Evolutionary conservation across 805 yeast species (phyloP).

Genomic region (Candida arabinofermentans): DNA sequence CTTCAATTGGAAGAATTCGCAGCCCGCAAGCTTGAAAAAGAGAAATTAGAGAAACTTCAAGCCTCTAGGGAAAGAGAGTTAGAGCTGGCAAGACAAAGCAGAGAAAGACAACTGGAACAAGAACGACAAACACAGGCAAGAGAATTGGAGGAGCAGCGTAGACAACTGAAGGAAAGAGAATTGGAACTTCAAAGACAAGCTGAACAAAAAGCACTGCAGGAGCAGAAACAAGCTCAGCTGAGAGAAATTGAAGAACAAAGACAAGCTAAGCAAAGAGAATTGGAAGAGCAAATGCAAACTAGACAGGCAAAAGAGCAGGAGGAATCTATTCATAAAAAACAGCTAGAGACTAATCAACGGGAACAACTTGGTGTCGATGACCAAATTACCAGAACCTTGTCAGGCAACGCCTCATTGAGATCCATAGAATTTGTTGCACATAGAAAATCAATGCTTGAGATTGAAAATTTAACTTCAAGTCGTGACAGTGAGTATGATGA

Average conservation of each 20-base stretch:
- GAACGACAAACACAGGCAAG: neutral
- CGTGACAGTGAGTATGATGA: conserved; percentile 17
- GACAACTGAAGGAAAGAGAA: conserved; percentile 3
- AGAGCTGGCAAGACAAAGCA: neutral
- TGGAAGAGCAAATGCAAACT: conserved; percentile 2
- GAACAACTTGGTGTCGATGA: neutral
- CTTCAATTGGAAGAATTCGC: neutral
- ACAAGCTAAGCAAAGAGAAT: conserved; percentile 3
- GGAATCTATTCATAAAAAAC: too few relatives aligned
- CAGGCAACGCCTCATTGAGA: conserved; percentile 14
- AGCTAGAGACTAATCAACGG: neutral
- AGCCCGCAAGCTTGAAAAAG: neutral
- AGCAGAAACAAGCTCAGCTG: neutral
- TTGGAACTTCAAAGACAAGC: neutral
- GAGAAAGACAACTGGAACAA: neutral
- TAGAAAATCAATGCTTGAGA: conserved; percentile 24
- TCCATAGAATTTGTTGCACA: conserved; percentile 33
- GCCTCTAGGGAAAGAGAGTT: neutral
- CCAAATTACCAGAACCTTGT: conserved; percentile 1
- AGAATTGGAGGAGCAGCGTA: neutral
- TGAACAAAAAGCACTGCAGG: neutral
- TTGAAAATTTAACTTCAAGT: conserved; percentile 15
- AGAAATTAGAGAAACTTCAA: neutral
- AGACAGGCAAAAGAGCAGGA: too few relatives aligned
- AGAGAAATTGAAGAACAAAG: conserved; percentile 1